Evolutionary conservation across 2,329 filamentous ascomycete species (phyloP), one percentile per base, ranked within the genome.

Genomic region (Fusarium zealandicum): DNA sequence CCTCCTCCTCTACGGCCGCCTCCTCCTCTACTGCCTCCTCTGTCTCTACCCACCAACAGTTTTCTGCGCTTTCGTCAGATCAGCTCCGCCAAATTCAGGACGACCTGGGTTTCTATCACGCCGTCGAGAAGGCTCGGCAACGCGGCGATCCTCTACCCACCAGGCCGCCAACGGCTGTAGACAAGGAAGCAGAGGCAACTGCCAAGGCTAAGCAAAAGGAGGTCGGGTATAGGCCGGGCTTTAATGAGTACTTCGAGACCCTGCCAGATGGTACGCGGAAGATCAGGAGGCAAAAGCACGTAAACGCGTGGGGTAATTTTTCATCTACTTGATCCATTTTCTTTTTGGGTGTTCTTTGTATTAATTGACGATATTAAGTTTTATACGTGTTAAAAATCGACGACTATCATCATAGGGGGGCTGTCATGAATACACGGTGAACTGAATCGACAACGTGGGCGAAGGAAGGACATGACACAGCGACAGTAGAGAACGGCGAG

Each of bases 201-300:
- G 11, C 37, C 0, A 57, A 57, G 16, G 45, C 56, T 4, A 57
- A 31, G 8, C 46, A 60, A n/a, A 57, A 57, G 2, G 57, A 61
- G 9, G 6, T 57, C 14, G 57, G 57, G 8, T 52, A 57, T 13
- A 32, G 48, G 2, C 57, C 51, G 0, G 57, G 57, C 0, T 1
- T 57, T 27, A 48, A 61, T 12, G 57, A 60, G 20, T 60, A 60
- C 25, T 16, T 60, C 1, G 57, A 60, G 28, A 44, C 48, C 1
- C 13, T 53, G 2, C 57, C 57, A 31, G 57, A 60, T 35, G 57
- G 57, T 4, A 61, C 33, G 4, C 52, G 57, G 1, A 60, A 57
- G 41, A 57, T 60, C 8, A 20, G 57, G 7, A 60, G 25, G 18
- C 41, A 44, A 28, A 44, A 44, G 20, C 20, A 20, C 16, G 30